These are phyloP conservation scores for Salix brachista DNA, from an alignment of 345 rosid genomes.

Conservation along the genomic window DNA sequence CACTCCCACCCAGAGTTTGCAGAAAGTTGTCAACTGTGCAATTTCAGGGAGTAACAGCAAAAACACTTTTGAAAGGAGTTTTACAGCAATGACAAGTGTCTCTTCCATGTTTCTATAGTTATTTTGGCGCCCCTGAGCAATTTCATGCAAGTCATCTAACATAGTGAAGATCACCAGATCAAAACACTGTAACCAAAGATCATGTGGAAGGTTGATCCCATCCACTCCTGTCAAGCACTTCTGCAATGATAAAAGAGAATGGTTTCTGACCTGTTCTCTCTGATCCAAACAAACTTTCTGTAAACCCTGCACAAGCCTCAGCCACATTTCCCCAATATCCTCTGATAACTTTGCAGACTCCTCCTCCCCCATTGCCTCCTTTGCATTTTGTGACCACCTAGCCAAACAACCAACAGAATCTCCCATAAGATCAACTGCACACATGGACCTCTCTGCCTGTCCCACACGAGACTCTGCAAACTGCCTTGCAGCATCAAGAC, in stretches of 20 bases:
- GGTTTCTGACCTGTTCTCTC: constrained; percentile 93
- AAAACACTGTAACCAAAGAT: constrained; percentile 83
- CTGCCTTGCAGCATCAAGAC: constrained; percentile 89
- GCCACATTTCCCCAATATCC: constrained; percentile 96
- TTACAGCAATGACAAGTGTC: constrained; percentile 67
- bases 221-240: constrained; percentile 83
- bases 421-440: constrained; percentile 83
- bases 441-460: constrained; percentile 82
- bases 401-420: constrained; percentile 74
- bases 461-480: constrained; percentile 98
- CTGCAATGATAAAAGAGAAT: constrained; percentile 77
- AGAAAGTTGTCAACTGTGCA: constrained; percentile 69
- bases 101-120: constrained; percentile 97
- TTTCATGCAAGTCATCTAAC: constrained; percentile 91
- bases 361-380: constrained; percentile 70
- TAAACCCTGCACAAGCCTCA: constrained; percentile 89
- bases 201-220: constrained; percentile 59
- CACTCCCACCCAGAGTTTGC: constrained; percentile 93
- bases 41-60: constrained; percentile 68
- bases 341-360: constrained; percentile 63
- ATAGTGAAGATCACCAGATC: constrained; percentile 90
- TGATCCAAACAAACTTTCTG: constrained; percentile 99
- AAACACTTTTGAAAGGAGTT: constrained; percentile 75
- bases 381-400: constrained; percentile 67
- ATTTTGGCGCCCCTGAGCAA: constrained; percentile 83